Percentiles rank a stretch among this genome's conserved stretches.
These are phyloP conservation scores for Syzygium aromaticum DNA, from an alignment of 345 rosid genomes.

Conservation along the genomic window DNA sequence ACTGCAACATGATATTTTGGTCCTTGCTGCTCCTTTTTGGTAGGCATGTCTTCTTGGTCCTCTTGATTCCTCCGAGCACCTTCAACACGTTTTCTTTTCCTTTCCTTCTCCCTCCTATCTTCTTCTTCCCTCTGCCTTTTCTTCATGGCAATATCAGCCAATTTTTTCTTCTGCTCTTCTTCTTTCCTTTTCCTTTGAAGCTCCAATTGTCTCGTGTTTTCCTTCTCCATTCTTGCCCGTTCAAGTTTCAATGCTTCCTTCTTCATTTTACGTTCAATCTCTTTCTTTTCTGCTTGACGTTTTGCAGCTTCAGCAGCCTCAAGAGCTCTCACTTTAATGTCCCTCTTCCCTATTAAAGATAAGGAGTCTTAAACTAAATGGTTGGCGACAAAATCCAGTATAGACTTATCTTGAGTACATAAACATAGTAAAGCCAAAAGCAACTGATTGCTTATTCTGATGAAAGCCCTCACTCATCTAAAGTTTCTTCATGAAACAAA, in stretches of 20 bases:
- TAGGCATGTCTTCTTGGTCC: constrained; percentile 34
- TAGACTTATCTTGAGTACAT: not conserved
- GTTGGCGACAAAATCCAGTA: not conserved
- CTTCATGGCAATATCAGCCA: constrained; percentile 62
- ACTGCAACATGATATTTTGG: constrained; percentile 32
- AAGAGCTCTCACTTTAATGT: constrained; percentile 80
- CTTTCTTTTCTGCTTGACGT: constrained; percentile 76
- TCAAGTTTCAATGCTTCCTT: constrained; percentile 77
- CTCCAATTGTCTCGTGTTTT: constrained; percentile 54
- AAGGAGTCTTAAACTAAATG: not conserved
- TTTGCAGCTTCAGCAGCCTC: constrained; percentile 86
- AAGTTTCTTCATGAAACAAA: not conserved
- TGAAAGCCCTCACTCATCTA: not conserved
- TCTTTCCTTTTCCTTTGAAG: constrained; percentile 68
- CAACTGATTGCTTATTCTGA: not conserved
- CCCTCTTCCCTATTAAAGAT: constrained; percentile 62
- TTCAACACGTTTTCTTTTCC: constrained; percentile 57
- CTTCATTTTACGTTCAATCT: constrained; percentile 72
- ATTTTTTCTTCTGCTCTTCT: constrained; percentile 68
- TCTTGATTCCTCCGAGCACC: constrained; percentile 49
- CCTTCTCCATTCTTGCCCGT: constrained; percentile 68
- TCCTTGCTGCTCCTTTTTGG: constrained; percentile 38
- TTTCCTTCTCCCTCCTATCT: constrained; percentile 60
- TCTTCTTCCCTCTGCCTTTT: constrained; percentile 71
- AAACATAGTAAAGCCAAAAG: not conserved